Evolutionary conservation across 2,329 filamentous ascomycete species (phyloP).

Genomic region (Exophiala sideris): DNA sequence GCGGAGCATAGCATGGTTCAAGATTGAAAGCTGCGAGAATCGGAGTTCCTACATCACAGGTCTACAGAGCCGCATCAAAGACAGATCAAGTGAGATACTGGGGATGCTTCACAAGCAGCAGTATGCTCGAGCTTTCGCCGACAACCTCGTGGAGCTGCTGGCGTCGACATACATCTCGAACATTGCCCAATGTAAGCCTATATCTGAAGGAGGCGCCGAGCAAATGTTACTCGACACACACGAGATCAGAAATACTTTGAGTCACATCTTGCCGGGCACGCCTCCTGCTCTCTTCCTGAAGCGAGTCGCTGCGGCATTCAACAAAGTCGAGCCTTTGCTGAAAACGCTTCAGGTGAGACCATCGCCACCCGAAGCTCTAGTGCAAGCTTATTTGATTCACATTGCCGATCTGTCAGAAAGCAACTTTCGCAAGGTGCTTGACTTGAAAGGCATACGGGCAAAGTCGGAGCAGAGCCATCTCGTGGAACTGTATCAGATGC

Average conservation of each 20-base stretch:
- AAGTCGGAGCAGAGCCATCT: slow-evolving; percentile 79
- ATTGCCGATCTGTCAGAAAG: slow-evolving; percentile 88
- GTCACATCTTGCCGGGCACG: slow-evolving; percentile 63
- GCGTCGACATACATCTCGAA: slow-evolving; percentile 75
- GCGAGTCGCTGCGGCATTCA: slow-evolving; percentile 78
- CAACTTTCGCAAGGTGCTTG: slow-evolving; percentile 95
- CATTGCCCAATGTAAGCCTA: slow-evolving; percentile 82
- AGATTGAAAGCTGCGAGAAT: slow-evolving; percentile 87
- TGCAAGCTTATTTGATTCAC: slow-evolving; percentile 96
- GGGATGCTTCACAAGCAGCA: slow-evolving; percentile 80
- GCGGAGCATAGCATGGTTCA: slow-evolving; percentile 92
- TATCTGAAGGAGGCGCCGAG: slow-evolving; percentile 91
- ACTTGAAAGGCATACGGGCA: slow-evolving; percentile 82
- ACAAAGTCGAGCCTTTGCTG: slow-evolving; percentile 83
- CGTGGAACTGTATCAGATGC: slow-evolving; percentile 86
- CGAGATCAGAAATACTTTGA: slow-evolving; percentile 75
- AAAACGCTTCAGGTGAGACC: slow-evolving; percentile 95
- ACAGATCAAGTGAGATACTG: slow-evolving; percentile 70
- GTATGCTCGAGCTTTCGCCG: slow-evolving; percentile 90
- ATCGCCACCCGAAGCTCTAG: slow-evolving; percentile 85
- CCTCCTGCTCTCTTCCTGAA: slow-evolving; percentile 70
- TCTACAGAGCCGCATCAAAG: slow-evolving; percentile 69
- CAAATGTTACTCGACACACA: slow-evolving; percentile 98
- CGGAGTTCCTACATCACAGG: slow-evolving; percentile 89
- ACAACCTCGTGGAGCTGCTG: slow-evolving; percentile 88